Conservation (phyloP, 768 basidiomycete genomes). For the Rossbeevera mucosa region DNA sequence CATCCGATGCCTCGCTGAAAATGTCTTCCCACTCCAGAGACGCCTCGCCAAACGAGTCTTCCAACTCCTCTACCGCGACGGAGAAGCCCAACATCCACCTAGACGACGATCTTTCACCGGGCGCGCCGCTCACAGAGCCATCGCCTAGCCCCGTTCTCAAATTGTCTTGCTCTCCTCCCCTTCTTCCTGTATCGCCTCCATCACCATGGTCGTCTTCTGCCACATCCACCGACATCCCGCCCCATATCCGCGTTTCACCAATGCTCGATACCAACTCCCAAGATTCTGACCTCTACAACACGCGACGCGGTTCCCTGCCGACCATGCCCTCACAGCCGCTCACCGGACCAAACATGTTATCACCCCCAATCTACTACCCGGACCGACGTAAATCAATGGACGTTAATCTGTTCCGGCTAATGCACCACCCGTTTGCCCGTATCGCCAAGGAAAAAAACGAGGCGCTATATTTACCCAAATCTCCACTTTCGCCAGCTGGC, state of each 20-base stretch:
- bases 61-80: conserved; percentile 36
- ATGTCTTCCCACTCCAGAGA: conserved; percentile 15
- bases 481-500: conserved; percentile 31
- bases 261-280: conserved; percentile 18
- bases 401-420: conserved; percentile 46
- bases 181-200: conserved; percentile 4
- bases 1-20: conserved; percentile 7
- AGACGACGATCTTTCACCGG: conserved; percentile 12
- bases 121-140: neutral
- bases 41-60: conserved; percentile 28
- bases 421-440: conserved; percentile 40
- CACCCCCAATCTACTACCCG: conserved; percentile 29
- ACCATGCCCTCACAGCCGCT: conserved; percentile 30
- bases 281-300: conserved; percentile 33
- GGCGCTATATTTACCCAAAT: conserved; percentile 30
- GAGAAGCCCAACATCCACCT: conserved; percentile 33
- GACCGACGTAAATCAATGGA: conserved; percentile 38
- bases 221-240: conserved; percentile 20
- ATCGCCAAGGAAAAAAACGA: conserved; percentile 34
- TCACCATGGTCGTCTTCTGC: conserved; percentile 33
- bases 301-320: conserved; percentile 56
- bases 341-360: conserved; percentile 31
- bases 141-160: conserved; percentile 19
- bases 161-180: conserved; percentile 20
- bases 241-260: conserved; percentile 21